Evolutionary conservation across 257 asterid species (phyloP).

Genomic region (Nicotiana undulata): DNA sequence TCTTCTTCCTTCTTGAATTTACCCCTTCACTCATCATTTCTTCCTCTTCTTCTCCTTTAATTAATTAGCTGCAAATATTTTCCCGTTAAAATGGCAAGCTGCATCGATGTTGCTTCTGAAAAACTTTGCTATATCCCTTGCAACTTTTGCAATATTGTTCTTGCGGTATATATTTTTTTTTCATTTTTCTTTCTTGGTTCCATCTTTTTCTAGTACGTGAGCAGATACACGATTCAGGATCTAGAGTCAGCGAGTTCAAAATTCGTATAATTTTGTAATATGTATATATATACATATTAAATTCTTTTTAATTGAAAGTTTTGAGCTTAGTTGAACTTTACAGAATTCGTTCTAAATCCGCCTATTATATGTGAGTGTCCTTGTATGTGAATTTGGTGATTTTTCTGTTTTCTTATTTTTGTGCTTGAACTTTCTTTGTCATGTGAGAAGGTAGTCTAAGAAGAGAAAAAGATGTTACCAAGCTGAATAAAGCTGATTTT

Average conservation of each 20-base stretch:
- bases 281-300: background rate
- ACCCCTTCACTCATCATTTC: background rate
- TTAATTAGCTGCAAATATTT: background rate
- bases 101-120: conserved; percentile 51
- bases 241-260: background rate
- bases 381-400: background rate
- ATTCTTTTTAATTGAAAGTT: background rate
- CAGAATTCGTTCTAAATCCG: background rate
- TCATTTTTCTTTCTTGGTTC: background rate
- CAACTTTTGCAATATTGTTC: conserved; percentile 84
- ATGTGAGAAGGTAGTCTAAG: background rate
- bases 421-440: background rate
- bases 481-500: conserved; percentile 50
- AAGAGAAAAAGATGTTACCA: conserved; percentile 6
- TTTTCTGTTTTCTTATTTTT: background rate
- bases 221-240: background rate
- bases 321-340: background rate
- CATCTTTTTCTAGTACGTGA: background rate
- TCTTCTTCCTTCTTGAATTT: background rate
- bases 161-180: conserved; percentile 50
- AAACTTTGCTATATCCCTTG: conserved; percentile 89
- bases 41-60: background rate
- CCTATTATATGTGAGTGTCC: no score
- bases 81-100: conserved; percentile 25
- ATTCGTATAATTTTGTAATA: background rate